phyloP scores from a whole-genome alignment of 2,329 filamentous ascomycete species.

The Lecanicillium sp. region DNA sequence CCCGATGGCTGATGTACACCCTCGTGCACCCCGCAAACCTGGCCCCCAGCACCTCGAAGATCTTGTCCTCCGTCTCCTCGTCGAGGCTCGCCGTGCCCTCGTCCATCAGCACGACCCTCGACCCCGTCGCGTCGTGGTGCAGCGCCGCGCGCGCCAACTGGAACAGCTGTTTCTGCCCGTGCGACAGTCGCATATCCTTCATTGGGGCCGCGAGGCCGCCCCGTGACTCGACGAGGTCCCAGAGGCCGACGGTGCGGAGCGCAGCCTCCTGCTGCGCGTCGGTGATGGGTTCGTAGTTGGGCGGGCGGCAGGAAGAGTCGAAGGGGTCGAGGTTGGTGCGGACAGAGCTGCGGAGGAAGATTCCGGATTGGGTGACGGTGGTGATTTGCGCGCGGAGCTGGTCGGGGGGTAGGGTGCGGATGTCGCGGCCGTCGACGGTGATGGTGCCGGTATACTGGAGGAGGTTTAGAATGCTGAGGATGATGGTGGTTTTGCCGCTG shows the following conservation, averaged over 20 bases:
- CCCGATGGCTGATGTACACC: too few relatives aligned
- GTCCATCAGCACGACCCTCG: constrained; percentile 5
- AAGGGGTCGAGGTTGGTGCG: constrained; percentile 6
- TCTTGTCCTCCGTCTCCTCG: constrained; percentile 1
- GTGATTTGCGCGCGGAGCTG: constrained; percentile 3
- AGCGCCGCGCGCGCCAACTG: constrained; percentile 2
- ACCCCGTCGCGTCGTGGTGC: neutral
- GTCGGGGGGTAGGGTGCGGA: neutral
- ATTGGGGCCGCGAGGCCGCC: neutral
- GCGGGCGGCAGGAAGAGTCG: neutral
- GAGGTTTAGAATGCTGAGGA: constrained; percentile 4
- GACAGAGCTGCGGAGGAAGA: neutral
- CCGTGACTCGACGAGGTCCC: neutral
- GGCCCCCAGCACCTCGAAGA: too few relatives aligned
- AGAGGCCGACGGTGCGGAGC: neutral
- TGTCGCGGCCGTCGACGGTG: constrained; percentile 6
- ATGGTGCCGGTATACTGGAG: constrained; percentile 1
- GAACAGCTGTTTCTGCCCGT: constrained; percentile 6
- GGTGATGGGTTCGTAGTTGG: neutral
- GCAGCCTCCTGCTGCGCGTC: neutral
- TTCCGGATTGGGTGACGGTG: neutral
- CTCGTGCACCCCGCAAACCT: too few relatives aligned
- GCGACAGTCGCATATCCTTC: neutral
- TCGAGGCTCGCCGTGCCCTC: constrained; percentile 1
- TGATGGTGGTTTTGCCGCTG: constrained; percentile 4